Evolutionary conservation across 129 eudicot genomes (phyloP).

Genomic region (Tagetes patula): DNA sequence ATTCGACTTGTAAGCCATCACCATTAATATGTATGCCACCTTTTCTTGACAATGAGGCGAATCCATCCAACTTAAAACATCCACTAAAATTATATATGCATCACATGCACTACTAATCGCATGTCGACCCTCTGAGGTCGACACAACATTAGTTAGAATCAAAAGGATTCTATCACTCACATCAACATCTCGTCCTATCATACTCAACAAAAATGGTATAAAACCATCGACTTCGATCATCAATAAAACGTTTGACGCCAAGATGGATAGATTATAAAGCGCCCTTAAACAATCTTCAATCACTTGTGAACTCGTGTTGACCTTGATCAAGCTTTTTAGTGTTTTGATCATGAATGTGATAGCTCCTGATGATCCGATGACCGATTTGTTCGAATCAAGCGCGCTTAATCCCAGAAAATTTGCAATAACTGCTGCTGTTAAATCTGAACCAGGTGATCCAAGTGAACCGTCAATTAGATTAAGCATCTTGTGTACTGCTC

Average conservation of each 20-base stretch:
- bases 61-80: conserved; percentile 80
- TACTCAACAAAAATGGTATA: conserved; percentile 43
- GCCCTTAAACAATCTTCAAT: conserved; percentile 70
- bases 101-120: conserved; percentile 45
- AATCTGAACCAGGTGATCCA: conserved; percentile 23
- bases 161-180: conserved; percentile 68
- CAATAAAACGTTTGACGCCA: conserved; percentile 44
- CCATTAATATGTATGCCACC: conserved; percentile 73
- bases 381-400: conserved; percentile 72
- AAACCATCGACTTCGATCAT: conserved; percentile 52
- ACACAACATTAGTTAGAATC: conserved; percentile 60
- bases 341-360: conserved; percentile 55
- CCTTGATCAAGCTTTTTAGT: conserved; percentile 35
- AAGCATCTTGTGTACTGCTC: conserved; percentile 91
- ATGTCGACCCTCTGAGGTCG: conserved; percentile 62
- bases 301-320: conserved; percentile 36
- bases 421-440: conserved; percentile 66
- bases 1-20: conserved; percentile 86
- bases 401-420: conserved; percentile 91
- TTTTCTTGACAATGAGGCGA: conserved; percentile 84
- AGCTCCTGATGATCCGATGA: conserved; percentile 88
- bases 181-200: conserved; percentile 63
- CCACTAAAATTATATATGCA: conserved; percentile 53
- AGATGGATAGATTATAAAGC: conserved; percentile 73
- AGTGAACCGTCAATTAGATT: conserved; percentile 47